Evolutionary conservation across 192 early-diverging fungal species (phyloP).

Genomic region (Coemansia brasiliensis): DNA sequence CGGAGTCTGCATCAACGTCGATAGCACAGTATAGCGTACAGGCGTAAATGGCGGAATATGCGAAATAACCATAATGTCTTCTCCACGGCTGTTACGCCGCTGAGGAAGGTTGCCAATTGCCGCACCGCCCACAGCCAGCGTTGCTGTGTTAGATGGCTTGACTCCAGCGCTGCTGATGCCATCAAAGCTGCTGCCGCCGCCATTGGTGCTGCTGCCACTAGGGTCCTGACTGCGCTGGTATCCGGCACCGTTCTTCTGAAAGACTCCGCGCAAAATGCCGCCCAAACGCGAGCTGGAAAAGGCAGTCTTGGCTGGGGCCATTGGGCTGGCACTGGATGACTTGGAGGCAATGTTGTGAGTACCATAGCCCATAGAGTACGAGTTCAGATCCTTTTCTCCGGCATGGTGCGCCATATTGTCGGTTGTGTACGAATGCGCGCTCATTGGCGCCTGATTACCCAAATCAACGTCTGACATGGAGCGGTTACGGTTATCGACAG

Average conservation of each 20-base stretch:
- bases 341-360: neutral
- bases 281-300: constrained; percentile 13
- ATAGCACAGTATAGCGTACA: constrained; percentile 44
- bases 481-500: constrained; percentile 10
- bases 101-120: constrained; percentile 49
- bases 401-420: constrained; percentile 1
- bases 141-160: constrained; percentile 40
- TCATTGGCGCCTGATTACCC: neutral
- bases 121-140: constrained; percentile 42
- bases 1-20: constrained; percentile 51
- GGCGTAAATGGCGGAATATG: constrained; percentile 55
- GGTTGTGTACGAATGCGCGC: constrained; percentile 6
- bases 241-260: constrained; percentile 1
- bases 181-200: neutral
- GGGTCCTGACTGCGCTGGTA: constrained; percentile 12
- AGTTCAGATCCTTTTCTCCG: constrained; percentile 1
- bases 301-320: neutral
- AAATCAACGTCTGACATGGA: constrained; percentile 27
- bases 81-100: constrained; percentile 53
- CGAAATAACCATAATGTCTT: constrained; percentile 53
- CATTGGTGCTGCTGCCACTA: neutral
- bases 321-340: neutral
- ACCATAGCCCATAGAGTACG: constrained; percentile 10
- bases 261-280: constrained; percentile 16
- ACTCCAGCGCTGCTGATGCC: constrained; percentile 1